Evolutionary conservation across 1,284 basidiomycete genomes (phyloP), one percentile per base, ranked within the genome.

Genomic region (Ganoderma boninense): DNA sequence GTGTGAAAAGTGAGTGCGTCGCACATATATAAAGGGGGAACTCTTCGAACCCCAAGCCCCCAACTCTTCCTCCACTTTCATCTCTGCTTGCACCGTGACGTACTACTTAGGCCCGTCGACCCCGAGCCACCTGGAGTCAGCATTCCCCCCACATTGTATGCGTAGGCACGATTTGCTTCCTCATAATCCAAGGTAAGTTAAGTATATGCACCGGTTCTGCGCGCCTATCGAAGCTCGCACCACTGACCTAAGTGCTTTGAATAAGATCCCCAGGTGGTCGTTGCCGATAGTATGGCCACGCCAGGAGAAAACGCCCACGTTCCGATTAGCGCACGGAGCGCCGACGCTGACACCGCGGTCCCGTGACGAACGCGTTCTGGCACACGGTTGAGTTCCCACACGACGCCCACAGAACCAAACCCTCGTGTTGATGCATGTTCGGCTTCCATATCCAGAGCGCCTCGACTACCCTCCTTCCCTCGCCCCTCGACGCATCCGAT

Each of bases 401-500:
- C 63, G 63, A 63, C 76, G 74, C 78, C 77, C 77, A 77, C 74
- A 74, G 57, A 65, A 35, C 69, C 76, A 77, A 78, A 77, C 64
- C 66, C 59, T 65, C 62, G 73, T 76, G 79, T 80, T 76, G 74
- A 73, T 74, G 64, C 73, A 74, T 75, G 77, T 78, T 78, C 68
- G 71, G 76, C 62, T 76, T n/a, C 44, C 42, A 60, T 62, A 56
- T 44, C 38, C 65, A 42, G 61, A 54, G 35, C 64, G 52, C 49
- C 60, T 43, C 63, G 56, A 46, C 32, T 62, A 43, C 46, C 54
- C 67, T 64, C 66, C 71, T 75, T 73, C 74, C 71, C 64, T 74
- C 71, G 73, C 73, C 72, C 71, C 71, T 74, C 77, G 70, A 74
- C 75, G 70, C 70, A 63, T 69, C 64, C 74, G 68, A 69, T 57